A percentile compares a stretch with the other conserved stretches of the same genome.
Conservation (phyloP, 345 rosid species). For the Eucalyptus regnans region DNA sequence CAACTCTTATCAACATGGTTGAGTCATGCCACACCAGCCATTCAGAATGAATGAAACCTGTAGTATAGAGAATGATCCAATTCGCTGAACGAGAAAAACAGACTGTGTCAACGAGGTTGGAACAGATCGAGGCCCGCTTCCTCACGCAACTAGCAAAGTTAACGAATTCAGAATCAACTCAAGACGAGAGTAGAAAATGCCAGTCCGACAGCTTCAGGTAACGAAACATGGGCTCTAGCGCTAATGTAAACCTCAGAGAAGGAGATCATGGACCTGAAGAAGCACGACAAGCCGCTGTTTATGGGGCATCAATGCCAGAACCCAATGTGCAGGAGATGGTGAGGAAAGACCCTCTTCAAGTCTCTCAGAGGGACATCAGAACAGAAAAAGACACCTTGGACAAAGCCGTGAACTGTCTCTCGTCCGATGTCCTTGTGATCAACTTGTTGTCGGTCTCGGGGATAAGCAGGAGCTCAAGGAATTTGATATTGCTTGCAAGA, state of each 20-base stretch:
- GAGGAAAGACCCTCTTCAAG: constrained; percentile 4
- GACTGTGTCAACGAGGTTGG: neutral
- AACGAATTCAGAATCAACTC: neutral
- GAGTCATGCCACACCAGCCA: neutral
- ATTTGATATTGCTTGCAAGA: constrained; percentile 9
- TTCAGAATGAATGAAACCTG: neutral
- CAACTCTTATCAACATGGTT: neutral
- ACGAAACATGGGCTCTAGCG: neutral
- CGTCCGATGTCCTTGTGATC: constrained; percentile 5
- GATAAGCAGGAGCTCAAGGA: constrained; percentile 5
- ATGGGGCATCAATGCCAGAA: constrained; percentile 6
- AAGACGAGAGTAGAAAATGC: neutral
- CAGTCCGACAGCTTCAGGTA: neutral
- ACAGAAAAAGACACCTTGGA: neutral
- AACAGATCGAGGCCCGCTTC: neutral
- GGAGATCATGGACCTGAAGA: neutral
- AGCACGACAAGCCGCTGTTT: neutral
- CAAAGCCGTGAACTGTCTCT: neutral
- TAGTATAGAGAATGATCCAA: neutral
- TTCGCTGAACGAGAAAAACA: neutral
- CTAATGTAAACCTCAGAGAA: neutral
- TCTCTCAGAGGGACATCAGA: constrained; percentile 13
- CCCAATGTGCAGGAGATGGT: constrained; percentile 21
- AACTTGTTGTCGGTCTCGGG: neutral
- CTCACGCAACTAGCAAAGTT: neutral